Conservation (phyloP, 345 rosid genomes). For the Bretschneidera sinensis region DNA sequence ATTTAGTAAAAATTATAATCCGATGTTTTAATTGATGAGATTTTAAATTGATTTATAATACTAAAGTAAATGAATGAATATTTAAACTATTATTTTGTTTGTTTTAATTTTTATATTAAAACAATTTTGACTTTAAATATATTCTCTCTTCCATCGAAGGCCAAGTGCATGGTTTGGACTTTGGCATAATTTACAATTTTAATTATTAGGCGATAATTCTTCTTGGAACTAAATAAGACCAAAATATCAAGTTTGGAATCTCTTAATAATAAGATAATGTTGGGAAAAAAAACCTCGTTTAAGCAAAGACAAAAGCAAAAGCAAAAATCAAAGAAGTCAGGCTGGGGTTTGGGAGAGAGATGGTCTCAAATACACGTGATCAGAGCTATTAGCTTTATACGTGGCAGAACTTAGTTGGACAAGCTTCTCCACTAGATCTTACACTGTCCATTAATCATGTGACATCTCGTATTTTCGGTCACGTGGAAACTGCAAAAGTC, state of each 20-base stretch:
- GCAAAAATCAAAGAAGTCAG: neutral
- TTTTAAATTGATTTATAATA: too few species aligned
- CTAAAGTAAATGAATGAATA: too few species aligned
- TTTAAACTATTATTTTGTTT: too few species aligned
- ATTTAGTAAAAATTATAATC: too few species aligned
- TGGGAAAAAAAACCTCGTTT: neutral
- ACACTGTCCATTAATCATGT: slow-evolving; percentile 25
- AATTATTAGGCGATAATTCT: neutral
- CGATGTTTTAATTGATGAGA: too few species aligned
- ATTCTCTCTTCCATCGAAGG: too few species aligned
- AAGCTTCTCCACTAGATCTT: neutral
- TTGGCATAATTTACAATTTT: too few species aligned
- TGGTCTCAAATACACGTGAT: slow-evolving; percentile 28
- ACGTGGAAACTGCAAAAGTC: slow-evolving; percentile 45
- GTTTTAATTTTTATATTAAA: too few species aligned
- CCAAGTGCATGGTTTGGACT: too few species aligned
- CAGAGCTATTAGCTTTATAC: slow-evolving; percentile 11
- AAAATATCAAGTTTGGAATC: neutral
- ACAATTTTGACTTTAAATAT: too few species aligned
- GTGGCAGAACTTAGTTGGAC: slow-evolving; percentile 23
- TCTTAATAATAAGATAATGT: neutral
- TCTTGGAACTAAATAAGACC: neutral
- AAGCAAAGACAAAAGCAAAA: neutral
- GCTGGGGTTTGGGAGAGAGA: neutral
- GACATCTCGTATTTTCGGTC: slow-evolving; percentile 27